These are phyloP conservation scores for Ogataea parapolymorpha DNA, from an alignment of 805 yeast genomes.

Conservation along the genomic window DNA sequence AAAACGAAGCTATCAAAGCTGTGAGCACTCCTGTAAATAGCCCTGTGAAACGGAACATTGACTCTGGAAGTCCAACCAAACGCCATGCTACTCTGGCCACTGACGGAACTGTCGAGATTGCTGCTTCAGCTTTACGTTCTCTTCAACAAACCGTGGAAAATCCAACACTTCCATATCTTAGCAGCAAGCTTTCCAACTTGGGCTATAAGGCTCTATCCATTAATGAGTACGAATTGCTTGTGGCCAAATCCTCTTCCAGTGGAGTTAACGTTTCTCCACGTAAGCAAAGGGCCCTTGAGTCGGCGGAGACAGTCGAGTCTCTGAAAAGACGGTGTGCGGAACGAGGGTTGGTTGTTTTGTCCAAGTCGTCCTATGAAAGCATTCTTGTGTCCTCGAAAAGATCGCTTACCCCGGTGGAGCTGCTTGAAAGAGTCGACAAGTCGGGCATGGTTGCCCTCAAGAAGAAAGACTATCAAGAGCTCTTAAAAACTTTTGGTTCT, in stretches of 20 bases:
- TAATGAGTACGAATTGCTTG: constrained; percentile 21
- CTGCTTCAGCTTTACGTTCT: constrained; percentile 26
- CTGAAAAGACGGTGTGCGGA: constrained; percentile 25
- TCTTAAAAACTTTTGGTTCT: constrained; percentile 17
- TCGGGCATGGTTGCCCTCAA: constrained; percentile 23
- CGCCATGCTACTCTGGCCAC: constrained; percentile 24
- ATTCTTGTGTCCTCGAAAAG: constrained; percentile 28
- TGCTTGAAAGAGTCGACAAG: constrained; percentile 26
- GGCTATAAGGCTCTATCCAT: constrained; percentile 27
- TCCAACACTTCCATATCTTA: constrained; percentile 30
- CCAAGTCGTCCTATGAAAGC: constrained; percentile 27
- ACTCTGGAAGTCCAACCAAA: constrained; percentile 3
- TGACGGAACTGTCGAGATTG: constrained; percentile 36
- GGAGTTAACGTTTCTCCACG: constrained; percentile 14
- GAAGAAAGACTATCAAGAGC: constrained; percentile 19
- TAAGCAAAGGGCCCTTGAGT: constrained; percentile 12
- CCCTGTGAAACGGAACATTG: constrained; percentile 1
- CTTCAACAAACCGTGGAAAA: constrained; percentile 16
- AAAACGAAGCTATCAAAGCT: not conserved
- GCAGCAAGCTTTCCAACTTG: constrained; percentile 16
- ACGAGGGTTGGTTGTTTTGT: constrained; percentile 26
- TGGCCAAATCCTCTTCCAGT: constrained; percentile 9
- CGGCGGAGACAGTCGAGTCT: constrained; percentile 23
- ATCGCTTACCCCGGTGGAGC: constrained; percentile 25
- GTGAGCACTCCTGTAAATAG: constrained; percentile 3